Conservation (phyloP, 768 basidiomycete genomes). For the Lactarius hatsudake region DNA sequence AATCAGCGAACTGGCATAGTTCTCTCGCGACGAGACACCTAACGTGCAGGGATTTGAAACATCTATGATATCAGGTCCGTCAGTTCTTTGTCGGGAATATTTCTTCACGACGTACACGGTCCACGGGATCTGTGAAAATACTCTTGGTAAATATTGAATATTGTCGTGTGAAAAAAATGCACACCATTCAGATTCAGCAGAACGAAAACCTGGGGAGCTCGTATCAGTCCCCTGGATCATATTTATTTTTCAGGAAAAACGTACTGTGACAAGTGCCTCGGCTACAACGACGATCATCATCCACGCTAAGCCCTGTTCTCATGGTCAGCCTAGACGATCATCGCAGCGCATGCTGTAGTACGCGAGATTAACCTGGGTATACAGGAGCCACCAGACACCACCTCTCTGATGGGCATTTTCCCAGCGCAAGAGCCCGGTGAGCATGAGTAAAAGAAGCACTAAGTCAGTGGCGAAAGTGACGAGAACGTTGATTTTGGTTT, state of each 20-base stretch:
- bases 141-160: background rate
- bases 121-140: background rate
- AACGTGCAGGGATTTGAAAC: conserved; percentile 6
- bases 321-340: background rate
- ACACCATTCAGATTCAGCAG: conserved; percentile 6
- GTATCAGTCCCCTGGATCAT: background rate
- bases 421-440: conserved; percentile 14
- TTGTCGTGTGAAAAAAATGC: background rate
- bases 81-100: background rate
- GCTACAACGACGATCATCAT: conserved; percentile 2
- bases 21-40: background rate
- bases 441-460: conserved; percentile 3
- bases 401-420: background rate
- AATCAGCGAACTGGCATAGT: background rate
- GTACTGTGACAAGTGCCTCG: background rate
- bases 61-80: background rate
- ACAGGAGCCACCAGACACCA: conserved; percentile 7
- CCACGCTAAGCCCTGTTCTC: conserved; percentile 1
- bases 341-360: background rate
- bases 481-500: background rate
- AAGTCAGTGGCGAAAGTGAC: conserved; percentile 1
- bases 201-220: background rate
- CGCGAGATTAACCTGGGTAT: background rate
- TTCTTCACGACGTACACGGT: conserved; percentile 1
- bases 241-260: background rate